Evolutionary conservation across 495 filamentous ascomycete species (phyloP).

Genomic region (Neurospora sp.): DNA sequence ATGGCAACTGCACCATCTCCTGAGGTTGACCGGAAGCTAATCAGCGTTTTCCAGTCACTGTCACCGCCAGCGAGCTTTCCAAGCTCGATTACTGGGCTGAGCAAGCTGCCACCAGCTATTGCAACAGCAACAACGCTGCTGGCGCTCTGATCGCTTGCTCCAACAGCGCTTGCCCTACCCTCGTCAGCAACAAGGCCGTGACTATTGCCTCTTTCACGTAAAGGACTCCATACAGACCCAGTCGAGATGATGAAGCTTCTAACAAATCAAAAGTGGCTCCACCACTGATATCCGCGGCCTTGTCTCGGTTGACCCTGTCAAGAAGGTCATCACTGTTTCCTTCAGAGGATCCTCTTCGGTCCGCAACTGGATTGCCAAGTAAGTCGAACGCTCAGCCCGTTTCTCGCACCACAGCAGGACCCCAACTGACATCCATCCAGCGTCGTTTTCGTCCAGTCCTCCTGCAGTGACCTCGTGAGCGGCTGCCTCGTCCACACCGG

Average conservation of each 20-base stretch:
- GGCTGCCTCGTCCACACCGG: slow-evolving; percentile 31
- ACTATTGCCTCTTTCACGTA: slow-evolving; percentile 53
- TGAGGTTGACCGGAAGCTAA: neutral
- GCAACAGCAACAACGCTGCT: slow-evolving; percentile 41
- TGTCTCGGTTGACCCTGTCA: slow-evolving; percentile 55
- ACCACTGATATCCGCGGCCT: slow-evolving; percentile 58
- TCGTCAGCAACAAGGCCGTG: slow-evolving; percentile 44
- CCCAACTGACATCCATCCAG: slow-evolving; percentile 7
- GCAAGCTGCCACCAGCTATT: slow-evolving; percentile 63
- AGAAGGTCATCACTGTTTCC: slow-evolving; percentile 52
- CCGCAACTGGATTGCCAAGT: slow-evolving; percentile 58
- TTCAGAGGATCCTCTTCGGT: slow-evolving; percentile 57
- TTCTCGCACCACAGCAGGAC: neutral
- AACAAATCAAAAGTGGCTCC: slow-evolving; percentile 30
- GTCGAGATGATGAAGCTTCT: neutral
- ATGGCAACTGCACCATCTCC: neutral
- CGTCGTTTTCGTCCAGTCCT: slow-evolving; percentile 20
- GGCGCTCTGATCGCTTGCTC: slow-evolving; percentile 48
- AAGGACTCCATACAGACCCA: slow-evolving; percentile 5
- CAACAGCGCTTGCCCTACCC: slow-evolving; percentile 49
- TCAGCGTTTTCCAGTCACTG: neutral
- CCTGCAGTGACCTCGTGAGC: slow-evolving; percentile 19
- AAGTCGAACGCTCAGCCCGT: slow-evolving; percentile 27
- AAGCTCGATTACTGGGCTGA: slow-evolving; percentile 56
- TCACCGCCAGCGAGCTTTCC: slow-evolving; percentile 29